A percentile compares a stretch with the other conserved stretches of the same genome.
Conservation (phyloP, 805 yeast genomes). For the Lipomyces yamanashiensis region DNA sequence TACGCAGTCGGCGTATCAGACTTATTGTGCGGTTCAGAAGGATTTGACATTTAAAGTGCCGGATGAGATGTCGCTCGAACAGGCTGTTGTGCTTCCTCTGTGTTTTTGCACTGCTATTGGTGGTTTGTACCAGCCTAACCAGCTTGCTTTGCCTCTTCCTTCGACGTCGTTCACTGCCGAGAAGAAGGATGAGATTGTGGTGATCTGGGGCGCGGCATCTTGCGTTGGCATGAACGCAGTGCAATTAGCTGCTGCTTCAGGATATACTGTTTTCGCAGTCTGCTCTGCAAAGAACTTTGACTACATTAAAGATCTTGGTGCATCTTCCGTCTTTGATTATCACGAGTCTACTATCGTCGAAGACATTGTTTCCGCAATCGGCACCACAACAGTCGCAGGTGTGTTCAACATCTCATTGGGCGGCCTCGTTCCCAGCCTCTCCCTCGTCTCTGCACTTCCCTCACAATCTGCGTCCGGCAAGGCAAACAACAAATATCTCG, state of each 20-base stretch:
- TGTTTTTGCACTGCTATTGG: conserved; percentile 34
- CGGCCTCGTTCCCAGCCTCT: conserved; percentile 3
- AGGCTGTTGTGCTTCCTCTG: conserved; percentile 38
- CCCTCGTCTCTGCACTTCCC: not conserved
- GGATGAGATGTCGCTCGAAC: conserved; percentile 27
- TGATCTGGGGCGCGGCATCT: conserved; percentile 73
- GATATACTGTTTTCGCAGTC: conserved; percentile 54
- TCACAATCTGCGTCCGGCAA: not conserved
- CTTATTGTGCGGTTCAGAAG: not conserved
- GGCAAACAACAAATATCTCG: not conserved
- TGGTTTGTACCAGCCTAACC: conserved; percentile 13
- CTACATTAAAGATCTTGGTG: conserved; percentile 54
- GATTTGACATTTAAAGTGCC: conserved; percentile 24
- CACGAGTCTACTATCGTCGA: conserved; percentile 35
- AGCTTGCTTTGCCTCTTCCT: conserved; percentile 3
- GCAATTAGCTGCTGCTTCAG: conserved; percentile 61
- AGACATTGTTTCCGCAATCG: conserved; percentile 6
- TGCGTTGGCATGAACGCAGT: conserved; percentile 62
- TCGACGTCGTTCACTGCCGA: not conserved
- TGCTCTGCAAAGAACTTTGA: conserved; percentile 57
- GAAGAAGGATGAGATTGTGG: conserved; percentile 37
- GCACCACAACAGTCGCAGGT: conserved; percentile 10
- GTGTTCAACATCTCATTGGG: not conserved
- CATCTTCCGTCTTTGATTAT: conserved; percentile 58
- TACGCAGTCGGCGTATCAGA: not conserved